Evolutionary conservation across 1,284 basidiomycete species (phyloP), one percentile per base, ranked within the genome.

Genomic region (Cryptococcus sp.): DNA sequence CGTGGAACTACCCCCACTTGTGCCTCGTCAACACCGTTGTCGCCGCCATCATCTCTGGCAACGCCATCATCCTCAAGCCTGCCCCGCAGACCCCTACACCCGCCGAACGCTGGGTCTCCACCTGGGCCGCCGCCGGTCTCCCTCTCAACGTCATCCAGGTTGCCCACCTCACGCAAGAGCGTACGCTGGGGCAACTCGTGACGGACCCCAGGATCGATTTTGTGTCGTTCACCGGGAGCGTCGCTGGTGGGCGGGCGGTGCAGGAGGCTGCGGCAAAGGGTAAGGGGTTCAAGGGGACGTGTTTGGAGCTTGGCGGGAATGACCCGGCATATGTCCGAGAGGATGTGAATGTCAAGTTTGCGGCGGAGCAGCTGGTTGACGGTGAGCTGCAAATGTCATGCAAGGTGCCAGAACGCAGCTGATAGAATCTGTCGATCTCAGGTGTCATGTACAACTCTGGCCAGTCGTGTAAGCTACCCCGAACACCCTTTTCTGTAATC

Each of bases 361-460:
- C 91, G 0, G 87, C 86, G 2, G 83, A 83, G 23, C 87, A 97
- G 71, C 82, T 97, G 11, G 92, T 94, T 2, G 94, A 98, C 77
- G 94, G 92, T 83, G 60, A 62, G 77, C 56, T 33, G 13, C 11
- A 12, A 4, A 46, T 52, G 23, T 38, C 13, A 12, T 39, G 24
- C 18, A 16, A 23, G 4, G 39, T 28, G 4, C 38, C 13, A 33
- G 21, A 33, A 33, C 28, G 28, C 18, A 44, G 49, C 56, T 61
- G 48, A 58, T 28, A 37, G 5, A 33, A 16, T 8, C 6, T 1
- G 21, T 18, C 20, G 18, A 35, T 13, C 18, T 11, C 64, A 89
- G 88, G 89, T 52, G 88, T 91, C 28, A 86, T 94, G 79, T 98
- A 92, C 82, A 97, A 97, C 77, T 92, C 92, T 15, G 94, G 93